These are phyloP conservation scores for Pestalotiopsis sp. DNA, from an alignment of 2,329 filamentous ascomycete genomes.

Conservation along the genomic window DNA sequence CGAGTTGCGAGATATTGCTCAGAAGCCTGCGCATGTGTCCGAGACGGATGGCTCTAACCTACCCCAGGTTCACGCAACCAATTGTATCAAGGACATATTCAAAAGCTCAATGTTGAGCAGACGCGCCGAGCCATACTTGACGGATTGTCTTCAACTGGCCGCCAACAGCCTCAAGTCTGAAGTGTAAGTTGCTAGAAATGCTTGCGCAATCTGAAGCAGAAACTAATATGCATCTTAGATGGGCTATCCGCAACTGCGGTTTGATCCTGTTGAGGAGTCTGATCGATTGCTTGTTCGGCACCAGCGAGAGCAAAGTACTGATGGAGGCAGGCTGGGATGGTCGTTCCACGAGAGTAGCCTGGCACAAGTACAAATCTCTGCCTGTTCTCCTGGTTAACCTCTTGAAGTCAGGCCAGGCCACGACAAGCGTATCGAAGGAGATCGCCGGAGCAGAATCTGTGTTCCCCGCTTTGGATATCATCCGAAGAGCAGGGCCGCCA, in stretches of 20 bases:
- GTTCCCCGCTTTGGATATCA: constrained; percentile 81
- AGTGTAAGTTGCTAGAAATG: constrained; percentile 54
- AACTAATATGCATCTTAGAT: constrained; percentile 50
- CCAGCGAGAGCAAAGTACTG: constrained; percentile 68
- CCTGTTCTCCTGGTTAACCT: constrained; percentile 66
- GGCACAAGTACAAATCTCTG: constrained; percentile 69
- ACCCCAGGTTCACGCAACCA: constrained; percentile 92
- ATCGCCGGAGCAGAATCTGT: constrained; percentile 67
- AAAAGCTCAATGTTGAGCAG: constrained; percentile 77
- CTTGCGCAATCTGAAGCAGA: neutral
- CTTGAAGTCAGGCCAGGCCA: constrained; percentile 54
- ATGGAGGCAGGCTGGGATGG: constrained; percentile 68
- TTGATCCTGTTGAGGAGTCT: constrained; percentile 86
- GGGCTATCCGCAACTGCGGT: constrained; percentile 94
- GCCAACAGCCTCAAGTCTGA: constrained; percentile 77
- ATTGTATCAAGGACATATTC: constrained; percentile 91
- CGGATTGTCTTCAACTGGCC: constrained; percentile 76
- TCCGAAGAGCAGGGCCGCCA: constrained; percentile 72
- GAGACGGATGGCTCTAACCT: constrained; percentile 68
- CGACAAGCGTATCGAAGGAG: constrained; percentile 29
- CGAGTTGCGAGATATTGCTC: constrained; percentile 63
- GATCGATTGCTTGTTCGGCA: constrained; percentile 78
- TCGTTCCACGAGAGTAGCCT: constrained; percentile 66
- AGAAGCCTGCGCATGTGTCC: constrained; percentile 52
- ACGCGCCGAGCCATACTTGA: constrained; percentile 73